Evolutionary conservation across 2,329 filamentous ascomycete species (phyloP).

Genomic region (Pseudogymnoascus sp.): DNA sequence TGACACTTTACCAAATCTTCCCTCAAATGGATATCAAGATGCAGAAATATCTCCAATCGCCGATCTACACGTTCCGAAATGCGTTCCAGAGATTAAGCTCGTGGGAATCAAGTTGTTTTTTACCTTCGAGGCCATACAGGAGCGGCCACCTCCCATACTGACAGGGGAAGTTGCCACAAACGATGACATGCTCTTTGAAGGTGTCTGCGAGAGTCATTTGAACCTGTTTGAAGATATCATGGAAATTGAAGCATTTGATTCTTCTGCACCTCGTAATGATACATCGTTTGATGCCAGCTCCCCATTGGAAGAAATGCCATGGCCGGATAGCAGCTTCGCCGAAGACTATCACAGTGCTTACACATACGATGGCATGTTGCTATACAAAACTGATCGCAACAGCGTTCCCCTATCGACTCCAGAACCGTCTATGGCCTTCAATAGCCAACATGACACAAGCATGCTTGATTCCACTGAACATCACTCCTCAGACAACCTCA

Average conservation of each 20-base stretch:
- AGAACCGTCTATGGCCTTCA: background rate
- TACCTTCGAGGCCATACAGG: slow-evolving; percentile 14
- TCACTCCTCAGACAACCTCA: background rate
- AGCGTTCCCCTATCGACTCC: background rate
- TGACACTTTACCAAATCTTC: slow-evolving; percentile 10
- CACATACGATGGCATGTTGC: slow-evolving; percentile 13
- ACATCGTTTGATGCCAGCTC: background rate
- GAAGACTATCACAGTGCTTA: background rate
- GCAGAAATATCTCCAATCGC: background rate
- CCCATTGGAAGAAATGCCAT: background rate
- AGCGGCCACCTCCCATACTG: too few relatives aligned
- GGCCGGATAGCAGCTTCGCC: background rate
- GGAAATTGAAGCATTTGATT: background rate
- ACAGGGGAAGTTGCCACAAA: background rate
- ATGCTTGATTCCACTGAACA: slow-evolving; percentile 1
- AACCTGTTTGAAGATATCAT: background rate
- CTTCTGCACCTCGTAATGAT: background rate
- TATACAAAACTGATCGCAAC: slow-evolving; percentile 16
- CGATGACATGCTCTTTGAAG: background rate
- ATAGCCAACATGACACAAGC: background rate
- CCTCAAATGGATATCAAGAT: background rate
- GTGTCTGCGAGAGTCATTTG: background rate
- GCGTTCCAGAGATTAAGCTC: slow-evolving; percentile 16
- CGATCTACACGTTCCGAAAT: slow-evolving; percentile 16
- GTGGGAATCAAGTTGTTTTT: slow-evolving; percentile 18